Percentiles rank a stretch among this genome's conserved stretches.
These are phyloP conservation scores for Camellia sinensis DNA, from an alignment of 148 eudicot species.

Conservation along the genomic window DNA sequence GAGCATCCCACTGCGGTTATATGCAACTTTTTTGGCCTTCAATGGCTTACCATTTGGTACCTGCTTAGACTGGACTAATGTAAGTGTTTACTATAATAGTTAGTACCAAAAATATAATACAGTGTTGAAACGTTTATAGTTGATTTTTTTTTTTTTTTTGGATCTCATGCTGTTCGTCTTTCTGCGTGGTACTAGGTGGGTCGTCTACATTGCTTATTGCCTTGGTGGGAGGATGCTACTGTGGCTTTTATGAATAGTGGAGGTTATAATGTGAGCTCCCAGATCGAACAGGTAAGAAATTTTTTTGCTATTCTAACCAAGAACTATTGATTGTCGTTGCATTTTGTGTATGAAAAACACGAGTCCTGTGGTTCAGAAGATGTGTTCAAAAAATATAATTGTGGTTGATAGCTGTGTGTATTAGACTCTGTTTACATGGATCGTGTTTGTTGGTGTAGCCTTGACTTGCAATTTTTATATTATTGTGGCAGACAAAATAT, in stretches of 20 bases:
- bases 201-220: constrained; percentile 79
- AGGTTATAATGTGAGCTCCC: constrained; percentile 65
- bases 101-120: background rate
- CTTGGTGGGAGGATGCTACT: constrained; percentile 95
- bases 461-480: background rate
- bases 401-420: constrained; percentile 5
- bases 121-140: background rate
- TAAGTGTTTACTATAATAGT: constrained; percentile 21
- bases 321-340: background rate
- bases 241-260: constrained; percentile 88
- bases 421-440: background rate
- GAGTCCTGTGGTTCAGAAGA: background rate
- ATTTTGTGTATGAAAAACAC: background rate
- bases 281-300: constrained; percentile 50
- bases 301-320: background rate
- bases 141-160: background rate
- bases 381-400: background rate
- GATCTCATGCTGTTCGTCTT: background rate
- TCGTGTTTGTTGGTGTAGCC: background rate
- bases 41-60: constrained; percentile 54
- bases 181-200: constrained; percentile 49
- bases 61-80: constrained; percentile 76
- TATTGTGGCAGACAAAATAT: background rate
- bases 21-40: constrained; percentile 63
- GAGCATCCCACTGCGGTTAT: constrained; percentile 71